Conservation (phyloP, 495 filamentous ascomycete genomes). For the Sabuloglossum arenarium region DNA sequence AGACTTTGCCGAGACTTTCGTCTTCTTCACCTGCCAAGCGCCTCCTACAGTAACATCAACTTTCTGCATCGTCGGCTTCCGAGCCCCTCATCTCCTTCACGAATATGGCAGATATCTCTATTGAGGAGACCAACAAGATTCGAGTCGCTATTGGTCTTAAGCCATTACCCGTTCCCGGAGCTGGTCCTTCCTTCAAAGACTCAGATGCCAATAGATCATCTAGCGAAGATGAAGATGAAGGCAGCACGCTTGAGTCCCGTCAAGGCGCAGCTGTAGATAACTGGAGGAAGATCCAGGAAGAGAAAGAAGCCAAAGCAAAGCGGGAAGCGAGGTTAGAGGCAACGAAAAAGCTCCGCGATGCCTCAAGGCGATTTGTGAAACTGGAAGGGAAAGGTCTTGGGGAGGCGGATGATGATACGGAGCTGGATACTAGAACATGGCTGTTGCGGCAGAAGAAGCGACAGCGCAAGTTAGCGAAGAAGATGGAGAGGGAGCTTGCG, state of each 20-base stretch:
- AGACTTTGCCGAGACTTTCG: not conserved
- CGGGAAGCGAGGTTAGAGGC: conserved; percentile 58
- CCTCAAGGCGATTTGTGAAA: conserved; percentile 47
- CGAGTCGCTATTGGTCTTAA: conserved; percentile 77
- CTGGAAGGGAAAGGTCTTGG: conserved; percentile 67
- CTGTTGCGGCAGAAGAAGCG: conserved; percentile 71
- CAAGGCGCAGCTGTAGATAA: conserved; percentile 58
- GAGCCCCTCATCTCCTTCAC: not conserved
- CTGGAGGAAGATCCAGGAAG: conserved; percentile 43
- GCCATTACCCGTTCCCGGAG: conserved; percentile 64
- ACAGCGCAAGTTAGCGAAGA: conserved; percentile 73
- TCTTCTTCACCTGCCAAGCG: no score
- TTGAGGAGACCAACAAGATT: conserved; percentile 89
- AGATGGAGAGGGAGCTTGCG: conserved; percentile 53
- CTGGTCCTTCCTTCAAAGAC: conserved; percentile 39
- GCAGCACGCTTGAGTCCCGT: conserved; percentile 60
- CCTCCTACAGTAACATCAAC: not conserved
- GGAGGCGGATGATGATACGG: conserved; percentile 39
- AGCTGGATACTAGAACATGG: conserved; percentile 66
- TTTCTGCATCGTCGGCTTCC: not conserved
- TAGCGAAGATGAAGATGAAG: conserved; percentile 38
- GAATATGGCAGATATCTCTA: conserved; percentile 56
- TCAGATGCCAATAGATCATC: conserved; percentile 24
- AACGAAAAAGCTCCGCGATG: conserved; percentile 76
- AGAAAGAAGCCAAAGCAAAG: conserved; percentile 42